Evolutionary conservation across 1,284 basidiomycete species (phyloP), one percentile per base, ranked within the genome.

Genomic region (Trametes polyzona): DNA sequence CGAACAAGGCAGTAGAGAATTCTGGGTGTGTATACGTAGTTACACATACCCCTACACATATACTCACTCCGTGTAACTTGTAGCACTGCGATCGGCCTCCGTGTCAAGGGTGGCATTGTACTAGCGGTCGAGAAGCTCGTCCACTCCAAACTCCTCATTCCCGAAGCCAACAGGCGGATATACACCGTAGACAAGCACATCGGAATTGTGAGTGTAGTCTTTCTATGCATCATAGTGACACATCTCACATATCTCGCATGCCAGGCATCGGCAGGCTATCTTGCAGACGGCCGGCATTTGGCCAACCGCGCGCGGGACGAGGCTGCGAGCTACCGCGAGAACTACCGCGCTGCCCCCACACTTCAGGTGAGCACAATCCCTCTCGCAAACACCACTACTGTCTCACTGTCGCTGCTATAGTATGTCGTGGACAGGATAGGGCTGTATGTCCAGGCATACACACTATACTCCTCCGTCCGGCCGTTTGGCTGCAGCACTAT

Each of bases 1-100:
- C 97, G 49, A 90, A 88, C 77, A 99, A 99, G 77, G 96, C 97
- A 30, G 96, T 98, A 55, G 97, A 99, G 76, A 97, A 97, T 75
- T 95, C 96, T 37, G 97, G 97, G 88, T 94, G 63, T 57, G 79
- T 36, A 8, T 36, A 19, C 21, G 19, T 9, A 6, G 32, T 10
- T 21, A 32, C 16, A 41, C 35, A 5, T 41, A 47, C 21, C 3
- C n/a, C n/a, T n/a, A n/a, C n/a, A n/a, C n/a, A n/a, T 39, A 47
- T 55, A 16, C 32, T 54, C 41, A 57, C 35, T 27, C 41, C 2
- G 49, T 30, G 6, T 35, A 8, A 30, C 19, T 48, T 37, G 21
- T 65, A 96, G 94, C 43, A 95, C 94, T 60, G 92, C 89, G 12
- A 93, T 96, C 63, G 96, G 95, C 30, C 80, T 99, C 44, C 87